phyloP scores from a whole-genome alignment of 805 yeast species.

The Maudiozyma turicensis region DNA sequence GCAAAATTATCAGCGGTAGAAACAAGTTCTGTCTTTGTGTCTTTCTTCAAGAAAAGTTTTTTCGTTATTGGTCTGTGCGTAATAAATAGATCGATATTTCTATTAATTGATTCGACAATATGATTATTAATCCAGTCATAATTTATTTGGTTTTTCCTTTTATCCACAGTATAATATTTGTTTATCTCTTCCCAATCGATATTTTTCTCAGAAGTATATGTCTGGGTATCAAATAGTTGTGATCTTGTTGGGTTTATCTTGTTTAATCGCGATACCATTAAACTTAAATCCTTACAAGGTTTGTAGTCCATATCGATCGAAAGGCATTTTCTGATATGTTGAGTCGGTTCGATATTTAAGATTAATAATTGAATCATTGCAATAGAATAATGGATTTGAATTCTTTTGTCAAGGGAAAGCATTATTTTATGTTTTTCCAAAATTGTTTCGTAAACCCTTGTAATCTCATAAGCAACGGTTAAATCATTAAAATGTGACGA shows the following conservation, averaged over 20 bases:
- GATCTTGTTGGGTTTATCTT: conserved; percentile 29
- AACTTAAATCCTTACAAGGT: conserved; percentile 47
- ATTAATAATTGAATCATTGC: conserved; percentile 40
- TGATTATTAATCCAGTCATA: background rate
- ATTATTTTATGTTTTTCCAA: conserved; percentile 22
- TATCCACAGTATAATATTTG: conserved; percentile 35
- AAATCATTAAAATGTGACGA: conserved; percentile 19
- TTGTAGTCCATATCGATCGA: conserved; percentile 66
- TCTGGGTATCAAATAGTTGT: conserved; percentile 37
- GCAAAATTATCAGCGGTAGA: conserved; percentile 5
- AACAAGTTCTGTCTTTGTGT: background rate
- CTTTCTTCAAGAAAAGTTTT: background rate
- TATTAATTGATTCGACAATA: background rate
- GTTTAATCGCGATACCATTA: conserved; percentile 39
- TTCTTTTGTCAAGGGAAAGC: conserved; percentile 20
- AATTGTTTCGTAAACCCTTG: conserved; percentile 15
- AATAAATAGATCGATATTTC: background rate
- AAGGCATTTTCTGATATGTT: conserved; percentile 57
- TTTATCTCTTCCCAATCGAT: conserved; percentile 29
- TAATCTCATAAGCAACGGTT: conserved; percentile 15
- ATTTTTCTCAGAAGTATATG: conserved; percentile 16
- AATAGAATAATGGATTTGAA: conserved; percentile 22
- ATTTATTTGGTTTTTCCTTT: conserved; percentile 12
- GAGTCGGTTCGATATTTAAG: conserved; percentile 42
- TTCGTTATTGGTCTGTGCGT: conserved; percentile 1